Evolutionary conservation across 192 early-diverging fungal species (phyloP), one percentile per base, ranked within the genome.

Genomic region (Endogone sp.): DNA sequence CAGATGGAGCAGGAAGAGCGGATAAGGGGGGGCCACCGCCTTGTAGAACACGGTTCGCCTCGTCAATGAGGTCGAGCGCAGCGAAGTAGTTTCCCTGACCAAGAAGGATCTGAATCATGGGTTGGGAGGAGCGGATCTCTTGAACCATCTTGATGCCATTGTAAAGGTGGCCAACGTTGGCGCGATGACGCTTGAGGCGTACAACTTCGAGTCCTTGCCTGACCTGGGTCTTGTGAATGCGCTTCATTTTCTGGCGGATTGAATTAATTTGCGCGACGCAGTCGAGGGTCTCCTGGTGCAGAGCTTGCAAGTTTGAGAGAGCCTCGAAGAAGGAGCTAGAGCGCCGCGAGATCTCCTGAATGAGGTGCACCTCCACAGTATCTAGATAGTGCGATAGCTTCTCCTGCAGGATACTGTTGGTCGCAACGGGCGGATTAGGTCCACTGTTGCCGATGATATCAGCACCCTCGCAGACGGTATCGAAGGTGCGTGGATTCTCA

Each of bases 291-390:
- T 99, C 95, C 1, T 88, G 85, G 75, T 99, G 94, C 49, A 99
- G 79, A 13, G 90, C 91, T 76, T 98, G 92, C 37, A 99, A 82
- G 65, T 95, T 98, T 6, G 91, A 90, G 10, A 99, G 79, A 0
- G 98, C 97, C 29, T 91, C 89, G 75, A 99, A 99, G 71, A 99
- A 99, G 0, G 97, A 95, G 9, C 90, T 86, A n/a, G 94, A 96
- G 25, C 97, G 81, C 24, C 89, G 85, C 30, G 95, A 95, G 55
- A 99, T 99, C 73, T 99, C 98, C 57, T 89, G 90, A 23, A 96
- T 89, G 27, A 99, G 76, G 66, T 98, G 95, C 2, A 93, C 89
- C 72, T 99, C 97, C 2, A 98, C 93, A 0, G 91, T 92, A 72
- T 99, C 98, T 66, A 95, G 81, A 68, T 95, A 94, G 64, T 90